A percentile compares a stretch with the other conserved stretches of the same genome.
Conservation (phyloP, 2,329 filamentous ascomycete genomes). For the Huntiella moniliformis region DNA sequence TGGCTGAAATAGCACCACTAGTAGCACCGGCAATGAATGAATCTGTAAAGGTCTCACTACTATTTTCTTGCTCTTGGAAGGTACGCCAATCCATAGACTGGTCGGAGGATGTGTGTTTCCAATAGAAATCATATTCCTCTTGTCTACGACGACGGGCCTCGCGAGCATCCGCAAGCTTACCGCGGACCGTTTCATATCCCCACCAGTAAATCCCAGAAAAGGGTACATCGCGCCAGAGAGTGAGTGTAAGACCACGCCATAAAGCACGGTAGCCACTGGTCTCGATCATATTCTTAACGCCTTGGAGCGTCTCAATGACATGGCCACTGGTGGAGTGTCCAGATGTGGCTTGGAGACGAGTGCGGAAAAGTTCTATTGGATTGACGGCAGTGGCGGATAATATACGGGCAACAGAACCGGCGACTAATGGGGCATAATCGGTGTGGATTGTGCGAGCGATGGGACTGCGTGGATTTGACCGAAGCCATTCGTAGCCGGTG, state of each 20-base stretch:
- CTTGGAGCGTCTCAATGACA: conserved; percentile 59
- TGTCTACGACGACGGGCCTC: conserved; percentile 1
- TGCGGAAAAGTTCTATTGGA: conserved; percentile 87
- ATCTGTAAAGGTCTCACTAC: conserved; percentile 62
- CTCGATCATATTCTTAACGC: conserved; percentile 61
- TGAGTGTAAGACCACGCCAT: conserved; percentile 79
- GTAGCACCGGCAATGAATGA: conserved; percentile 73
- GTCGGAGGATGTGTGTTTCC: neutral
- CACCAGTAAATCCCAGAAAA: conserved; percentile 98
- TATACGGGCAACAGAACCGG: conserved; percentile 59
- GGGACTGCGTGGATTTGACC: conserved; percentile 54
- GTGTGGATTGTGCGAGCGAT: conserved; percentile 46
- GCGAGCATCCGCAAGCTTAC: conserved; percentile 43
- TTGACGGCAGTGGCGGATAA: conserved; percentile 68
- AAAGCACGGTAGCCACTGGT: conserved; percentile 60
- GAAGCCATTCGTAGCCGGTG: conserved; percentile 89
- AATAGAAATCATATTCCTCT: neutral
- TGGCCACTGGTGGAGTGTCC: conserved; percentile 43
- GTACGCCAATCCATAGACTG: conserved; percentile 22
- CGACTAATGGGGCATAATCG: conserved; percentile 58
- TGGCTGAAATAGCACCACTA: conserved; percentile 68
- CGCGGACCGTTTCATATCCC: conserved; percentile 77
- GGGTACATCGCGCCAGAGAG: conserved; percentile 89
- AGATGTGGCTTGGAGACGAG: conserved; percentile 66
- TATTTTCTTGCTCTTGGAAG: conserved; percentile 48